Evolutionary conservation across 2,329 filamentous ascomycete genomes (phyloP).

Genomic region (Ascochyta pisi): DNA sequence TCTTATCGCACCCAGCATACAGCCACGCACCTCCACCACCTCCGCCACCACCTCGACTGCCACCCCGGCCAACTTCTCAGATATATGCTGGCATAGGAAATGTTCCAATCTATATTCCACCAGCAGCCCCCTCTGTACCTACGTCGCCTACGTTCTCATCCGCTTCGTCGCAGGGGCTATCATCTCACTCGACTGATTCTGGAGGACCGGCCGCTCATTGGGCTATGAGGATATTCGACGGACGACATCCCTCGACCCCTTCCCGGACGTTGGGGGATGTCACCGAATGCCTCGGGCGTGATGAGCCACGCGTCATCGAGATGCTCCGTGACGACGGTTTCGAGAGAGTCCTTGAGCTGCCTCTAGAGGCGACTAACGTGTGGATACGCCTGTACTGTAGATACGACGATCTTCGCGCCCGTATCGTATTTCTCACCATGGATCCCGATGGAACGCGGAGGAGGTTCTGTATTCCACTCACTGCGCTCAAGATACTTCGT

Average conservation of each 20-base stretch:
- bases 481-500: slow-evolving; percentile 53
- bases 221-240: slow-evolving; percentile 54
- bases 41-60: slow-evolving; percentile 17
- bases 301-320: slow-evolving; percentile 45
- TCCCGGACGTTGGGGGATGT: slow-evolving; percentile 44
- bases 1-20: slow-evolving; percentile 37
- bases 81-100: slow-evolving; percentile 37
- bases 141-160: slow-evolving; percentile 53
- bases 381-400: slow-evolving; percentile 61
- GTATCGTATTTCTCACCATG: slow-evolving; percentile 60
- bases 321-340: slow-evolving; percentile 50
- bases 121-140: slow-evolving; percentile 48
- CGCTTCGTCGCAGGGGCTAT: slow-evolving; percentile 51
- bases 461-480: slow-evolving; percentile 59
- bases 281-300: slow-evolving; percentile 46
- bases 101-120: slow-evolving; percentile 42
- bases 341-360: slow-evolving; percentile 50
- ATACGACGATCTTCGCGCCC: slow-evolving; percentile 58
- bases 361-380: slow-evolving; percentile 57
- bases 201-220: slow-evolving; percentile 48
- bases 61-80: slow-evolving; percentile 15
- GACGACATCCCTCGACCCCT: slow-evolving; percentile 47
- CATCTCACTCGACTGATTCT: slow-evolving; percentile 46
- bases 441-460: slow-evolving; percentile 51
- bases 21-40: slow-evolving; percentile 19